Conservation (phyloP, 1,284 basidiomycete genomes). For the Papiliotrema fonsecae region DNA sequence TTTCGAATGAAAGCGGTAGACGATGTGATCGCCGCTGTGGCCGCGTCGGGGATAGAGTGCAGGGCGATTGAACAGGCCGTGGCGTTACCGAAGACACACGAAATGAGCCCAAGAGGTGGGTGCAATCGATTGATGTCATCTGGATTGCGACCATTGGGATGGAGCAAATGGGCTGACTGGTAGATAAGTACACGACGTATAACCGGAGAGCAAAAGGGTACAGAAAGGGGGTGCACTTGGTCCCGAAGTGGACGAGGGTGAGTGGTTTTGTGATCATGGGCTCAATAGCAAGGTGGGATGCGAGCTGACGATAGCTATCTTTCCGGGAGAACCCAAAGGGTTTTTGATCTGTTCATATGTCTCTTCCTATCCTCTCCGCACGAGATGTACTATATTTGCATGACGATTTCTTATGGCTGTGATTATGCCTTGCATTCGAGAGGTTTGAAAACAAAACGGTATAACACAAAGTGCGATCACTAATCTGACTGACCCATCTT, state of each 20-base stretch:
- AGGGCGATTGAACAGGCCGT: constrained; percentile 44
- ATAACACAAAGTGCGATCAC: too few relatives aligned
- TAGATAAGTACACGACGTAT: constrained; percentile 95
- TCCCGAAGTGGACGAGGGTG: constrained; percentile 89
- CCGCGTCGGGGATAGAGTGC: constrained; percentile 73
- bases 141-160: neutral
- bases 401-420: neutral
- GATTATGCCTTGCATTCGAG: neutral
- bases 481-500: too few relatives aligned
- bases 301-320: constrained; percentile 1
- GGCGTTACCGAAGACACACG: constrained; percentile 43
- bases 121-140: constrained; percentile 20
- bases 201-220: constrained; percentile 64
- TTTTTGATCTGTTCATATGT: constrained; percentile 1
- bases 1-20: constrained; percentile 87
- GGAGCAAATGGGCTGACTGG: constrained; percentile 14
- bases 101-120: constrained; percentile 50
- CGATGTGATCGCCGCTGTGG: constrained; percentile 81
- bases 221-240: constrained; percentile 92
- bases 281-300: neutral
- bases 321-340: constrained; percentile 4
- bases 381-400: neutral
- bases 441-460: too few relatives aligned
- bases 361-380: neutral
- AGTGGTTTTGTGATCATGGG: constrained; percentile 43